These are phyloP conservation scores for Schizosaccharomyces cryophilus DNA, from an alignment of 805 yeast species.

Conservation along the genomic window DNA sequence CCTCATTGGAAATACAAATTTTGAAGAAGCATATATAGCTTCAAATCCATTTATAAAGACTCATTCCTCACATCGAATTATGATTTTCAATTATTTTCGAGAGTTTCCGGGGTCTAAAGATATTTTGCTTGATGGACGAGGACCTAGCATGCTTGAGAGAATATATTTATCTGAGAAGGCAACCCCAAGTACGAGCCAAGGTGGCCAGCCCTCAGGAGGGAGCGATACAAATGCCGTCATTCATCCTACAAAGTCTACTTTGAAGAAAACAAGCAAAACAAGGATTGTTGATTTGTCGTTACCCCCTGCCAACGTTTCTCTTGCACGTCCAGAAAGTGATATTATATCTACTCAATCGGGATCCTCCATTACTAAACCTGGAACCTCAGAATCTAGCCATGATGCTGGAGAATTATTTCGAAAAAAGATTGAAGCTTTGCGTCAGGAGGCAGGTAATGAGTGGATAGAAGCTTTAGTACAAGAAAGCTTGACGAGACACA, in stretches of 20 bases:
- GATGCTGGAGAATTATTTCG: conserved; percentile 13
- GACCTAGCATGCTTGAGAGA: conserved; percentile 11
- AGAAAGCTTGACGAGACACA: not conserved
- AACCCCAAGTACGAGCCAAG: not conserved
- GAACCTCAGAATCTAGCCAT: not conserved
- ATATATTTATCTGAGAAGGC: conserved; percentile 8
- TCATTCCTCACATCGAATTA: conserved; percentile 8
- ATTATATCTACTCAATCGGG: not conserved
- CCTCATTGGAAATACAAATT: conserved; percentile 7
- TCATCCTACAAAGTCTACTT: not conserved
- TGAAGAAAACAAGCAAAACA: not conserved
- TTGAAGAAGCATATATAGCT: conserved; percentile 10
- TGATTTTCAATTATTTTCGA: conserved; percentile 10
- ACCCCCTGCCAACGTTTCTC: not conserved
- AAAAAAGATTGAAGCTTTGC: conserved; percentile 16
- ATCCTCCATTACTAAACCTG: not conserved
- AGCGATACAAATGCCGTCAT: not conserved
- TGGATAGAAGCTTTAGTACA: conserved; percentile 9
- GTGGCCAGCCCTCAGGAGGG: not conserved
- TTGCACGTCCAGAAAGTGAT: not conserved
- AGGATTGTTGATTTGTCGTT: not conserved
- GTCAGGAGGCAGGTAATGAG: conserved; percentile 9
- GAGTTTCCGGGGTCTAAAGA: conserved; percentile 8
- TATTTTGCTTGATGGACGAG: conserved; percentile 9
- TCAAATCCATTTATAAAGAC: conserved; percentile 11